phyloP scores from a whole-genome alignment of 768 basidiomycete species.

The Agrocybe praecox region DNA sequence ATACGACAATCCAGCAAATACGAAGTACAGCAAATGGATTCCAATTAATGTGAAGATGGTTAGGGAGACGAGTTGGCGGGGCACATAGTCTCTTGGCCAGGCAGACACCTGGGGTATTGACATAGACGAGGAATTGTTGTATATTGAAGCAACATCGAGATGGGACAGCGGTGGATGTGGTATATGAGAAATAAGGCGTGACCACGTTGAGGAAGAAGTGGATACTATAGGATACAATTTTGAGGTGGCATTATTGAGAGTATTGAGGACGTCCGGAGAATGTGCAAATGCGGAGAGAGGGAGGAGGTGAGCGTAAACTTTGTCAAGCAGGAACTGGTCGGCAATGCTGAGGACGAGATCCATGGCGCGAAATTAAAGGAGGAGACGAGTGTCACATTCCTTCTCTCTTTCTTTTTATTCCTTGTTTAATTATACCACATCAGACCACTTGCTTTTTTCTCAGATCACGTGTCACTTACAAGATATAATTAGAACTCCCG shows the following conservation, averaged over 20 bases:
- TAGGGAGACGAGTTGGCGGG: slow-evolving; percentile 78
- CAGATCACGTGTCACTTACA: slow-evolving; percentile 24
- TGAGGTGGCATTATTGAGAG: slow-evolving; percentile 38
- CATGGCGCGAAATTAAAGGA: slow-evolving; percentile 49
- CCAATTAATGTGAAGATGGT: slow-evolving; percentile 74
- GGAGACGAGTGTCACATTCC: neutral
- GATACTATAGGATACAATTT: slow-evolving; percentile 28
- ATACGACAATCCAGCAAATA: slow-evolving; percentile 87
- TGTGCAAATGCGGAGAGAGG: slow-evolving; percentile 57
- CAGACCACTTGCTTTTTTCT: slow-evolving; percentile 41
- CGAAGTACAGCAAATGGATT: slow-evolving; percentile 84
- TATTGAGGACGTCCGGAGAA: slow-evolving; percentile 26
- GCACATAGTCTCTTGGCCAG: slow-evolving; percentile 85
- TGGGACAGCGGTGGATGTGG: slow-evolving; percentile 56
- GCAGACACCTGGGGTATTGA: slow-evolving; percentile 54
- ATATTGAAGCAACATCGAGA: slow-evolving; percentile 33
- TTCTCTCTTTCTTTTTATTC: slow-evolving; percentile 26
- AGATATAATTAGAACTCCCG: neutral
- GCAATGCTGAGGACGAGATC: slow-evolving; percentile 76
- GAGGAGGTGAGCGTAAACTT: slow-evolving; percentile 72
- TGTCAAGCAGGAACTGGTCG: slow-evolving; percentile 79
- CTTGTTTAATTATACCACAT: slow-evolving; percentile 27
- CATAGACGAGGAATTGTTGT: slow-evolving; percentile 21
- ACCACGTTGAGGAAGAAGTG: slow-evolving; percentile 46
- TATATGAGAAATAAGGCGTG: slow-evolving; percentile 52